phyloP scores from a whole-genome alignment of 257 asterid species.

The Salvia hispanica region DNA sequence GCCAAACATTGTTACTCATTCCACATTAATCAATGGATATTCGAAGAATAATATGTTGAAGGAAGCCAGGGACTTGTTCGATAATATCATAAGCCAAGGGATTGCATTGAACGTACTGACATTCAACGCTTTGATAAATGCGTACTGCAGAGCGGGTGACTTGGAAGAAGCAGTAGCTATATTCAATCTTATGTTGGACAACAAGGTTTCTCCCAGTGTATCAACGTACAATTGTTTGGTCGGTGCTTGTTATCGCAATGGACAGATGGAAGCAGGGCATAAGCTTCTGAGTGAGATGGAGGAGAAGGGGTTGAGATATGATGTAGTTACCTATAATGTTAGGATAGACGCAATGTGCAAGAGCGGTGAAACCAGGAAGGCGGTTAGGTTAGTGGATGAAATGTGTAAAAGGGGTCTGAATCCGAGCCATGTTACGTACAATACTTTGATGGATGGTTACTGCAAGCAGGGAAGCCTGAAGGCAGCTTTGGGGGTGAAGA shows the following conservation, averaged over 20 bases:
- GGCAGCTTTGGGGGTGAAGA: conserved; percentile 63
- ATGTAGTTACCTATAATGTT: conserved; percentile 73
- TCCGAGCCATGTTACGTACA: conserved; percentile 74
- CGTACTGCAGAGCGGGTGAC: conserved; percentile 64
- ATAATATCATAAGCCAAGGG: conserved; percentile 53
- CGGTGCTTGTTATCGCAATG: conserved; percentile 63
- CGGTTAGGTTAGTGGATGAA: conserved; percentile 71
- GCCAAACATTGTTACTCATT: conserved; percentile 70
- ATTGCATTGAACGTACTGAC: conserved; percentile 50
- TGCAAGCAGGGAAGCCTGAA: conserved; percentile 60
- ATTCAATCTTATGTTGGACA: conserved; percentile 55
- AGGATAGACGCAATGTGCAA: conserved; percentile 66
- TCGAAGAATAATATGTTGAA: conserved; percentile 55
- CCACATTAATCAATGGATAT: conserved; percentile 60
- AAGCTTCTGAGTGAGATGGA: conserved; percentile 66
- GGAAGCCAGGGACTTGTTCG: conserved; percentile 68
- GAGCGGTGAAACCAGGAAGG: conserved; percentile 62
- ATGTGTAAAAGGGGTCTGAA: conserved; percentile 57
- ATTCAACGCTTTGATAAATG: conserved; percentile 70
- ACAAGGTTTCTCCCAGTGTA: conserved; percentile 55
- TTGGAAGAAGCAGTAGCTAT: conserved; percentile 57
- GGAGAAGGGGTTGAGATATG: conserved; percentile 59
- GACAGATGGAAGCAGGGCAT: conserved; percentile 48
- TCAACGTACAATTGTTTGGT: conserved; percentile 82
- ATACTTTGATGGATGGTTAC: conserved; percentile 67